These are phyloP conservation scores for Neurospora sp. DNA, from an alignment of 495 filamentous ascomycete species.

Conservation along the genomic window DNA sequence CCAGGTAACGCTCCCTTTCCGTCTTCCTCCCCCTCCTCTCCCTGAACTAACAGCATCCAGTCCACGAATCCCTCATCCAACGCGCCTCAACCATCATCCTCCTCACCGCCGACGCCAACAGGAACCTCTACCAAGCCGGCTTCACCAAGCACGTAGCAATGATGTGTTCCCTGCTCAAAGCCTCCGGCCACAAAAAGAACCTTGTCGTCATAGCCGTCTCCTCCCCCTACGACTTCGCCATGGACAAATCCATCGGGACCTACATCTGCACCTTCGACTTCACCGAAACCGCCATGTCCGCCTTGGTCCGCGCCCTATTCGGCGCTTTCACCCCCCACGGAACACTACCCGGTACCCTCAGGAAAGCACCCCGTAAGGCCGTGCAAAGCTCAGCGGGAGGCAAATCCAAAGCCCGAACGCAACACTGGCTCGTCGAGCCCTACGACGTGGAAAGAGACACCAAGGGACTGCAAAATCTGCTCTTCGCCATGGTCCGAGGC, in stretches of 20 bases:
- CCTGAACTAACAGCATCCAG: conserved; percentile 24
- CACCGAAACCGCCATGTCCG: conserved; percentile 77
- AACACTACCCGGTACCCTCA: conserved; percentile 66
- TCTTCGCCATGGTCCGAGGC: conserved; percentile 2
- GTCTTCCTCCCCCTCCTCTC: too few relatives aligned
- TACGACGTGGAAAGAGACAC: conserved; percentile 72
- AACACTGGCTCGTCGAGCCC: conserved; percentile 53
- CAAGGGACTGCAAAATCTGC: conserved; percentile 37
- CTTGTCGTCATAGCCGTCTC: conserved; percentile 81
- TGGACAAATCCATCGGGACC: conserved; percentile 74
- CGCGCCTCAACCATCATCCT: conserved; percentile 77
- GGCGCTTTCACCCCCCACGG: conserved; percentile 66
- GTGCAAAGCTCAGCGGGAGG: conserved; percentile 67
- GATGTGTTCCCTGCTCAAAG: conserved; percentile 60
- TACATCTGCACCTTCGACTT: conserved; percentile 93
- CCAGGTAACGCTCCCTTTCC: conserved; percentile 32
- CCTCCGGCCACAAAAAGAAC: conserved; percentile 53
- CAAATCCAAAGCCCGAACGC: conserved; percentile 66
- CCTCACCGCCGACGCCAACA: conserved; percentile 80
- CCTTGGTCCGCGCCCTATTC: conserved; percentile 70
- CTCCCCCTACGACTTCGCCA: conserved; percentile 92
- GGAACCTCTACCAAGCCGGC: conserved; percentile 80
- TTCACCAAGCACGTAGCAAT: conserved; percentile 92
- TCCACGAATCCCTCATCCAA: conserved; percentile 84
- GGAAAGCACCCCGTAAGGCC: conserved; percentile 41